These are phyloP conservation scores for Fusarium sp. DNA, from an alignment of 2,329 filamentous ascomycete genomes.

Conservation along the genomic window DNA sequence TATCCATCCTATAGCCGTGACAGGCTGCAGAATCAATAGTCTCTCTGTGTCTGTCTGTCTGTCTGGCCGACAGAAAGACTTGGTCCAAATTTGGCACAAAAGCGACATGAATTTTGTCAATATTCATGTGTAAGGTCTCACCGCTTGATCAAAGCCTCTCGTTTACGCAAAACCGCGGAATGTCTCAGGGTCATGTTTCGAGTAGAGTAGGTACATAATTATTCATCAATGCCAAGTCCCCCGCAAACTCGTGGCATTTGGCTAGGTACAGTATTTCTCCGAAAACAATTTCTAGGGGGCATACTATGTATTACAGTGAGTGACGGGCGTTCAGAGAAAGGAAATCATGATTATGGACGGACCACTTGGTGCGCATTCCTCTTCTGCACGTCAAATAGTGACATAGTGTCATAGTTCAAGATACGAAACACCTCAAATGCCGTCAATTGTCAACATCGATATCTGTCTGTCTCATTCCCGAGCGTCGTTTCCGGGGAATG, in stretches of 20 bases:
- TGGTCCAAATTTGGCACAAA: too few species aligned
- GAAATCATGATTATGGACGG: slow-evolving; percentile 8
- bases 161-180: slow-evolving; percentile 7
- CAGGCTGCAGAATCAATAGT: slow-evolving; percentile 18
- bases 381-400: slow-evolving; percentile 11
- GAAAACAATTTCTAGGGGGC: too few species aligned
- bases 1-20: neutral
- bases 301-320: too few species aligned
- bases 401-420: too few species aligned
- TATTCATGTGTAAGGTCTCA: slow-evolving; percentile 4
- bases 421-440: neutral
- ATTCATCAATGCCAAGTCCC: too few species aligned
- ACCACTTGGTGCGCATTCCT: slow-evolving; percentile 21
- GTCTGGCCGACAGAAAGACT: too few species aligned
- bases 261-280: too few species aligned
- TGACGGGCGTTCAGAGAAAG: too few species aligned
- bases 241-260: too few species aligned
- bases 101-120: too few species aligned
- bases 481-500: slow-evolving; percentile 5
- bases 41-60: neutral
- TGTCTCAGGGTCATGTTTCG: slow-evolving; percentile 29
- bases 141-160: slow-evolving; percentile 12
- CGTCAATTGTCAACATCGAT: slow-evolving; percentile 6
- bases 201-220: neutral
- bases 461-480: slow-evolving; percentile 15